Conservation (phyloP, 495 filamentous ascomycete species). For the Xylaria curta region DNA sequence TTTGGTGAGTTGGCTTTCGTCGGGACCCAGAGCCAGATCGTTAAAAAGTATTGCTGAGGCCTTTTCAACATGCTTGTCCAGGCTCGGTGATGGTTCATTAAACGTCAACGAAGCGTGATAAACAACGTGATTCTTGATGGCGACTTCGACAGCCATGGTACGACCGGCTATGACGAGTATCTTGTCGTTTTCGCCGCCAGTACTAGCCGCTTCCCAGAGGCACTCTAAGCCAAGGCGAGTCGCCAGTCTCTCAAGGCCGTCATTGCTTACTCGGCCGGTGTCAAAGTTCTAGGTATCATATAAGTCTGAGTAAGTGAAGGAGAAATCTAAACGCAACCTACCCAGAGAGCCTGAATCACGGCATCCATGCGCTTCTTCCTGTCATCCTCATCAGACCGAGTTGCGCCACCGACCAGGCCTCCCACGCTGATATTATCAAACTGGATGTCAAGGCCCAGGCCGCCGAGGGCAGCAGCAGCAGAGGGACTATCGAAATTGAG, state of each 20-base stretch:
- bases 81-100: conserved; percentile 53
- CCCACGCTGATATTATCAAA: conserved; percentile 46
- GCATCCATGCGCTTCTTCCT: conserved; percentile 58
- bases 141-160: conserved; percentile 61
- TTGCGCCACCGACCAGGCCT: conserved; percentile 40
- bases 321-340: conserved; percentile 35
- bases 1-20: conserved; percentile 62
- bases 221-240: conserved; percentile 73
- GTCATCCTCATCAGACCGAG: conserved; percentile 63
- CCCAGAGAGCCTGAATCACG: conserved; percentile 56
- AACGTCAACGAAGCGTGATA: conserved; percentile 53
- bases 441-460: conserved; percentile 51
- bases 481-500: conserved; percentile 62
- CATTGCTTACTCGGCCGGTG: conserved; percentile 72
- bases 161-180: conserved; percentile 75
- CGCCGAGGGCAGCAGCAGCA: conserved; percentile 56
- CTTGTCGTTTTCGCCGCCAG: conserved; percentile 48
- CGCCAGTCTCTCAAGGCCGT: conserved; percentile 79
- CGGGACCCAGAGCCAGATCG: conserved; percentile 54
- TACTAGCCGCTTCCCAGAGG: conserved; percentile 67
- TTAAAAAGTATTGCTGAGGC: conserved; percentile 61
- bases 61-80: conserved; percentile 55
- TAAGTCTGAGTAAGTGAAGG: conserved; percentile 24
- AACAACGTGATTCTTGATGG: conserved; percentile 57
- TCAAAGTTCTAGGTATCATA: conserved; percentile 15